A percentile compares a stretch with the other conserved stretches of the same genome.
Conservation (phyloP, 192 early-diverging fungal species). For the Backusella sp. region DNA sequence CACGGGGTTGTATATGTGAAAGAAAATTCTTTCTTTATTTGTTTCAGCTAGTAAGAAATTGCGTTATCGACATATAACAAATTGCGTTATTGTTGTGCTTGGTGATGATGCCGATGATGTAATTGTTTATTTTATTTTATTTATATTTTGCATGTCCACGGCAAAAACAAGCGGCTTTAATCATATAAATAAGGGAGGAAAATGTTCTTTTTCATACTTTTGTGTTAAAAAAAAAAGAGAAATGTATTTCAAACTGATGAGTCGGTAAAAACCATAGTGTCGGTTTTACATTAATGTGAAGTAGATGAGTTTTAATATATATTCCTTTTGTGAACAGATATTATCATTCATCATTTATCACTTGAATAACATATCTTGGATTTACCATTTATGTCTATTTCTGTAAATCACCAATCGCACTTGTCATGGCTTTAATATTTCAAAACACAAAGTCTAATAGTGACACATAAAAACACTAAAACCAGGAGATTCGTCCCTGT, state of each 20-base stretch:
- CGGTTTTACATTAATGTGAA: too few relatives aligned
- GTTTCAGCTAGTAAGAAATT: not conserved
- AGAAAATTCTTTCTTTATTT: not conserved
- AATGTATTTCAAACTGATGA: not conserved
- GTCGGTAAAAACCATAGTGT: too few relatives aligned
- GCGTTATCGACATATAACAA: not conserved
- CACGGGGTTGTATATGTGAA: not conserved
- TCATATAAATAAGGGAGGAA: not conserved
- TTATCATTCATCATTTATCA: too few relatives aligned
- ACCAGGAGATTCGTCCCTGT: too few relatives aligned
- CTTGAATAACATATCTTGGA: too few relatives aligned
- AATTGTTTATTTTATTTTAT: not conserved
- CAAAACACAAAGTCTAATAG: too few relatives aligned
- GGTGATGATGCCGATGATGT: not conserved
- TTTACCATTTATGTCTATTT: too few relatives aligned
- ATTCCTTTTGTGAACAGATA: too few relatives aligned
- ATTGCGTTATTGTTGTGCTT: not conserved
- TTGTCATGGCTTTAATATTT: too few relatives aligned
- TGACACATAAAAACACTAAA: too few relatives aligned
- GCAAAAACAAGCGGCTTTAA: not conserved
- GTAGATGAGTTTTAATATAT: too few relatives aligned
- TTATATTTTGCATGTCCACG: not conserved
- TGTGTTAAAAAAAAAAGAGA: not conserved
- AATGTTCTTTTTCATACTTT: not conserved
- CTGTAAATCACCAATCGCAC: too few relatives aligned